Conservation (phyloP, 2,329 filamentous ascomycete species). For the Claviceps purpurea region DNA sequence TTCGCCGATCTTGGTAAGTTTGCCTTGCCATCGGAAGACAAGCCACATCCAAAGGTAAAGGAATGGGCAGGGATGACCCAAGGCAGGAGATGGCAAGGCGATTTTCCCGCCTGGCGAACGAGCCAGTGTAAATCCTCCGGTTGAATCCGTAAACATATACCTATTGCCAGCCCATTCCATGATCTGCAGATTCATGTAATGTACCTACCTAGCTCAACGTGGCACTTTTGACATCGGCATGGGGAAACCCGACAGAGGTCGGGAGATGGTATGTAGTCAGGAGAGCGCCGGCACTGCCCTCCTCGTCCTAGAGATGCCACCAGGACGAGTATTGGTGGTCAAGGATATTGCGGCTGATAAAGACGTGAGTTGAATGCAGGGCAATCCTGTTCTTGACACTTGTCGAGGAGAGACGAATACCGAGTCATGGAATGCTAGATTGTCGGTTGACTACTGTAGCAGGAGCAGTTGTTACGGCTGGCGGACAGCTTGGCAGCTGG, state of each 20-base stretch:
- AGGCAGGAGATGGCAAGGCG: not conserved
- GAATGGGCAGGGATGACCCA: not conserved
- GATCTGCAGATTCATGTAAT: too few species aligned
- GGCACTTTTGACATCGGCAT: not conserved
- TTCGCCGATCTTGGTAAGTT: not conserved
- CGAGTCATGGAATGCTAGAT: not conserved
- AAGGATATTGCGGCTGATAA: not conserved
- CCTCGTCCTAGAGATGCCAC: not conserved
- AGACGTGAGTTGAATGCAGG: not conserved
- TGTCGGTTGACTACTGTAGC: too few species aligned
- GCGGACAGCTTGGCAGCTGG: too few species aligned
- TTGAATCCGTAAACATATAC: not conserved
- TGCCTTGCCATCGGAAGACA: not conserved
- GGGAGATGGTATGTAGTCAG: not conserved
- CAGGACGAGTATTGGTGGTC: not conserved
- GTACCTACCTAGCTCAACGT: not conserved
- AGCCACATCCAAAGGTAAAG: too few species aligned
- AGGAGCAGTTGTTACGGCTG: too few species aligned
- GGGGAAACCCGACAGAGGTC: not conserved
- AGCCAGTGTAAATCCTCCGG: not conserved
- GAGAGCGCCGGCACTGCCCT: not conserved
- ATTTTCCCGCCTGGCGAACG: not conserved
- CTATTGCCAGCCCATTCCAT: too few species aligned
- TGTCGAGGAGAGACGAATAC: not conserved
- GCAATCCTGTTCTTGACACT: too few species aligned